These are phyloP conservation scores for Blastobotrys serpentis DNA, from an alignment of 1,139 yeast genomes.

Conservation along the genomic window DNA sequence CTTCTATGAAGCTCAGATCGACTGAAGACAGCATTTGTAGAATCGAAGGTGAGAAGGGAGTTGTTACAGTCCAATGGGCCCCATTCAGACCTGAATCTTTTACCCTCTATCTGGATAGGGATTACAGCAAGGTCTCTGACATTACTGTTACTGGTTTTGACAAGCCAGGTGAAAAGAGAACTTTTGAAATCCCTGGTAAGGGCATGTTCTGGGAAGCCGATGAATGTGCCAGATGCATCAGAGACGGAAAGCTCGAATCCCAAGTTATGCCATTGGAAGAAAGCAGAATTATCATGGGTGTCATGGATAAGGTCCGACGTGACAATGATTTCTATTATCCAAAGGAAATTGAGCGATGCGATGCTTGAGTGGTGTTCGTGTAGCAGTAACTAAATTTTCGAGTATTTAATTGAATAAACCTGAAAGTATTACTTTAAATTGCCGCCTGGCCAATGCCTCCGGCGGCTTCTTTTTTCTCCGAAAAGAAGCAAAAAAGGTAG, in stretches of 20 bases:
- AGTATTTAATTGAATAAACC: too few relatives aligned
- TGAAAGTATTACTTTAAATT: too few relatives aligned
- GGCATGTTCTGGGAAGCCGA: slow-evolving; percentile 57
- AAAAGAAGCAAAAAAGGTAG: too few relatives aligned
- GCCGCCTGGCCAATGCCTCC: too few relatives aligned
- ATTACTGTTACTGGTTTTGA: slow-evolving; percentile 16
- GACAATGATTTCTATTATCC: slow-evolving; percentile 47
- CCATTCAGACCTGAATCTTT: slow-evolving; percentile 35
- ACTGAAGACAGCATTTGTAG: slow-evolving; percentile 26
- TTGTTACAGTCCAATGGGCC: slow-evolving; percentile 33
- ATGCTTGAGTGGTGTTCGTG: too few relatives aligned
- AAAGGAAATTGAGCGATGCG: slow-evolving; percentile 34
- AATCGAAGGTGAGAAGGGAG: slow-evolving; percentile 39
- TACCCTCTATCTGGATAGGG: slow-evolving; percentile 22
- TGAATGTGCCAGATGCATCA: slow-evolving; percentile 47
- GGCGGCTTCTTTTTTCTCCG: too few relatives aligned
- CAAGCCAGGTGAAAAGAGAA: slow-evolving; percentile 15
- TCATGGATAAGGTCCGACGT: slow-evolving; percentile 47
- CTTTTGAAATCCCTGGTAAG: slow-evolving; percentile 32
- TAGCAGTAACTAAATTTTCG: neutral
- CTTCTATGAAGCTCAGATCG: slow-evolving; percentile 30
- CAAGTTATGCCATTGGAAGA: slow-evolving; percentile 46
- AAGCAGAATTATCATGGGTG: slow-evolving; percentile 45
- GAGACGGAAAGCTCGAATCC: slow-evolving; percentile 41
- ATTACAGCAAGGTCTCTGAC: slow-evolving; percentile 8